Evolutionary conservation across 208 protist genomes (phyloP), one percentile per base, ranked within the genome.

Genomic region (Crithidia acanthocephali): DNA sequence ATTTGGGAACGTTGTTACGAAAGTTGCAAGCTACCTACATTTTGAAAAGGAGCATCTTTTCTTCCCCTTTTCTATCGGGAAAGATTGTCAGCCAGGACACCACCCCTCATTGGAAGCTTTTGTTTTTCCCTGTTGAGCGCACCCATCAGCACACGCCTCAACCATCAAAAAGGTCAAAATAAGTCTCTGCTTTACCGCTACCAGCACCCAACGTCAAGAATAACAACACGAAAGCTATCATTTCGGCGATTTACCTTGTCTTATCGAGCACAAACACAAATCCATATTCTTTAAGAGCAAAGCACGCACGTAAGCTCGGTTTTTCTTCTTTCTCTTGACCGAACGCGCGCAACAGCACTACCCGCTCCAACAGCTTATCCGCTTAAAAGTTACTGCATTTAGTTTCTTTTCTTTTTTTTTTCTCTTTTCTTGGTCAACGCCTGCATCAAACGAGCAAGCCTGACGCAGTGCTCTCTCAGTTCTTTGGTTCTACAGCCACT

Each of bases 371-470:
- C n/a, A n/a, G n/a, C n/a, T n/a, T n/a, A n/a, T n/a, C n/a, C n/a
- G n/a, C n/a, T n/a, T n/a, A n/a, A n/a, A n/a, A n/a, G n/a, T n/a
- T n/a, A n/a, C n/a, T n/a, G n/a, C n/a, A n/a, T n/a, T n/a, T n/a
- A n/a, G n/a, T n/a, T 66, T 37, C 30, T 58, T 48, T 52, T 50
- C 16, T 68, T 25, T 50, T 51, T 42, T 72, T 37, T 60, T n/a
- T n/a, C n/a, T n/a, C n/a, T n/a, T n/a, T n/a, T n/a, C n/a, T n/a
- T n/a, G n/a, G n/a, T n/a, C n/a, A n/a, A n/a, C n/a, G n/a, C n/a
- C n/a, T n/a, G n/a, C n/a, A n/a, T n/a, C n/a, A n/a, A n/a, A n/a
- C n/a, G 23, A 28, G 37, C 6, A 42, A 42, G 6, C 13, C 13
- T 13, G 13, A 42, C 6, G 37, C 13, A 42, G 37, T 42, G 6